Evolutionary conservation across 495 filamentous ascomycete species (phyloP).

Genomic region (Xylaria acuta): DNA sequence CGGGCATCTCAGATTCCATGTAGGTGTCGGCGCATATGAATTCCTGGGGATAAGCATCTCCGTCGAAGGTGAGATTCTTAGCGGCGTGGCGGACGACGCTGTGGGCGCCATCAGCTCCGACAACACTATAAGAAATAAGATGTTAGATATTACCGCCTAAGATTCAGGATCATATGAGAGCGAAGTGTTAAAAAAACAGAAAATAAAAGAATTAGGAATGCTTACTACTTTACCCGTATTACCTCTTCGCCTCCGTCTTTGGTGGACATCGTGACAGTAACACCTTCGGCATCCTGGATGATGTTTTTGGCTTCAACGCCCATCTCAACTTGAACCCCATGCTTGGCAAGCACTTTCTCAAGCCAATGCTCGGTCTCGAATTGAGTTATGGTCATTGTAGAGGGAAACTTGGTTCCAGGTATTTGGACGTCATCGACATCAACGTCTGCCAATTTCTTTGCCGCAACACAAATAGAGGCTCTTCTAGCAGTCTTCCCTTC

Average conservation of each 20-base stretch:
- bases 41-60: conserved; percentile 46
- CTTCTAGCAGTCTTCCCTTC: conserved; percentile 28
- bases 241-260: conserved; percentile 19
- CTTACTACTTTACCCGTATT: conserved; percentile 30
- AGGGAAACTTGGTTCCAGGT: conserved; percentile 28
- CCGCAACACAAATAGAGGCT: conserved; percentile 33
- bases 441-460: conserved; percentile 31
- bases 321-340: conserved; percentile 30
- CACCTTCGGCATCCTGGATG: conserved; percentile 23
- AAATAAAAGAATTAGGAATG: neutral
- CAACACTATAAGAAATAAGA: conserved; percentile 16
- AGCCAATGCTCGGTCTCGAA: conserved; percentile 33
- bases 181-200: neutral
- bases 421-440: conserved; percentile 4
- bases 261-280: conserved; percentile 7
- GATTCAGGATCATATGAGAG: neutral
- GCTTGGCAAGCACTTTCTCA: conserved; percentile 24
- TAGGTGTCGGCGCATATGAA: conserved; percentile 51
- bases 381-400: conserved; percentile 32
- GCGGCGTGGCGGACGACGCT: conserved; percentile 45
- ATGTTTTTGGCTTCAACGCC: conserved; percentile 28
- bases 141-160: neutral
- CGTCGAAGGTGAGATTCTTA: conserved; percentile 43
- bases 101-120: conserved; percentile 53
- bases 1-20: conserved; percentile 37